phyloP scores from a whole-genome alignment of 306 rosid genomes.

The Trifolium subterraneum region DNA sequence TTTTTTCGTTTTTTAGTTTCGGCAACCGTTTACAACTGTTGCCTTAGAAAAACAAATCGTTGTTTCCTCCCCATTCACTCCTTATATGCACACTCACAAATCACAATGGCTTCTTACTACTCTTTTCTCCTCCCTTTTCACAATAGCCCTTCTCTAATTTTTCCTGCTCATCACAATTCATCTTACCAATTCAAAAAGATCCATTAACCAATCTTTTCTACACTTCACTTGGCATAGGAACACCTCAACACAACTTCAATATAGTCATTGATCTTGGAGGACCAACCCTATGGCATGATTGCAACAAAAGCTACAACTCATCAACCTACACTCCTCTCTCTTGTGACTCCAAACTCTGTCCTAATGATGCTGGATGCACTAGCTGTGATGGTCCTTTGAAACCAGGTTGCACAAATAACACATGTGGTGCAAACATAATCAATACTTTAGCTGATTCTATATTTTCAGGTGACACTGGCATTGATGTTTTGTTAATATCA shows the following conservation, averaged over 20 bases:
- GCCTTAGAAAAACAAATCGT: too few species aligned
- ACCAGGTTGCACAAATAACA: slow-evolving; percentile 42
- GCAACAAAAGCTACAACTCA: slow-evolving; percentile 35
- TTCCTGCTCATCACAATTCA: not conserved
- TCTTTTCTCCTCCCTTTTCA: slow-evolving; percentile 10
- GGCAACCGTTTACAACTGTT: too few species aligned
- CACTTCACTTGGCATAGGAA: slow-evolving; percentile 39
- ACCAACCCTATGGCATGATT: slow-evolving; percentile 39
- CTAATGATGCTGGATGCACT: not conserved
- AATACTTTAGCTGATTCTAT: not conserved
- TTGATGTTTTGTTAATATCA: slow-evolving; percentile 33
- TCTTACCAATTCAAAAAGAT: slow-evolving; percentile 44
- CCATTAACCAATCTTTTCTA: slow-evolving; percentile 38
- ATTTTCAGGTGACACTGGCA: slow-evolving; percentile 1
- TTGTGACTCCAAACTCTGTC: slow-evolving; percentile 36
- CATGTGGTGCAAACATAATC: slow-evolving; percentile 24
- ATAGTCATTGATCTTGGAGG: slow-evolving; percentile 47
- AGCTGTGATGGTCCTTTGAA: slow-evolving; percentile 18
- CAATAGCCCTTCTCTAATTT: slow-evolving; percentile 14
- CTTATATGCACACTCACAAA: not conserved
- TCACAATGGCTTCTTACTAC: slow-evolving; percentile 32
- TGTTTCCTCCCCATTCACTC: not conserved
- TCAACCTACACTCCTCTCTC: slow-evolving; percentile 26
- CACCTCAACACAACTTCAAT: slow-evolving; percentile 31
- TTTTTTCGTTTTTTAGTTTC: too few species aligned